Base-by-base conservation (phyloP, 257 asterid genomes). In the Nicotiana benthamiana region DNA sequence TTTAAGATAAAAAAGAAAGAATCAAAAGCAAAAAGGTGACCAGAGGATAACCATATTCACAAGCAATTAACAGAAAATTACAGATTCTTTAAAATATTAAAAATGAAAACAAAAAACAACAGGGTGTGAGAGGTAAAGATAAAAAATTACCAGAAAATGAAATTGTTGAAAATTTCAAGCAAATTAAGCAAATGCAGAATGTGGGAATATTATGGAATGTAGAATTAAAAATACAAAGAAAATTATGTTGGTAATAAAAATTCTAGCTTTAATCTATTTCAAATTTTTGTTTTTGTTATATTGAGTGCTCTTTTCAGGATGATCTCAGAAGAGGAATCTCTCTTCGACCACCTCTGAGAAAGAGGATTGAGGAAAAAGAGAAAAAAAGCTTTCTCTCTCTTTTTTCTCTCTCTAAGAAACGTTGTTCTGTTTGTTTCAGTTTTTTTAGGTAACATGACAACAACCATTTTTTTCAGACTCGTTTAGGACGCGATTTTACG, bases 331-430 rank as follows among this genome's bases (percentile, higher is more conserved):
- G 88, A 88, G 83, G 88, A 79, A 89, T 94, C 89, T 93, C 77
- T 88, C 98, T 77, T 88, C 97, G 94, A 92, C 90, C 95, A 92
- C 82, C 97, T 87, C 87, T 90, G 93, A 88, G 93, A 89, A 92
- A 90, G 88, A 85, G 91, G 90, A 90, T 86, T 85, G 83, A 85
- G 57, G 40, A 43, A 15, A 59, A 60, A 85, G 66, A 84, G 53
- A 80, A 70, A 78, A 77, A 79, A 79, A 17, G 4, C 70, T 62
- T 61, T 88, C 87, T 88, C 92, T 89, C 92, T 86, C 89, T 86
- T 75, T 82, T 81, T 85, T 84, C 88, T 81, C 88, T 88, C 87
- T 90, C 92, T 86, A 80, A 67, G 8, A 79, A 46, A 79, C 17
- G 15, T 12, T 77, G 12, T 4, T 34, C 16, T 5, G 12, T 18